Base-by-base conservation (phyloP, 2,329 filamentous ascomycete species). In the Arthrobotrys musiformis region DNA sequence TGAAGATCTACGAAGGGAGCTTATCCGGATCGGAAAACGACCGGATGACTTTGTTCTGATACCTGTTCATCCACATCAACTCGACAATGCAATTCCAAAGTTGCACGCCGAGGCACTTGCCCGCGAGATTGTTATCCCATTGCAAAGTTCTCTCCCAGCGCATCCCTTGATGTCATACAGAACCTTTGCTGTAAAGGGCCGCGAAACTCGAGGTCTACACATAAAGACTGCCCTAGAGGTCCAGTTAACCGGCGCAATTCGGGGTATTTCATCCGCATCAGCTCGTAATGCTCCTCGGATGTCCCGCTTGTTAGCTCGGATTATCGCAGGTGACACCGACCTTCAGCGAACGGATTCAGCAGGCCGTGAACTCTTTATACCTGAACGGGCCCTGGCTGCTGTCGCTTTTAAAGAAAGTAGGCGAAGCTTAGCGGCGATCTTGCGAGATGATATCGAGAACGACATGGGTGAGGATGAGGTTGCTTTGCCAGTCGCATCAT, bases 391-490 rank as follows among this genome's bases (percentile, higher is more conserved):
- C 17, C 17, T 72, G 28, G 68, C 68, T 37, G 68, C 58, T 6
- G 46, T 58, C 15, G 61, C 68, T 9, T 72, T 72, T 42, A 72
- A 58, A 15, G 68, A 56, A 40, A 72, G 68, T 17, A 37, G 30
- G 6, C 46, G 68, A 13, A 72, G 44, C 13, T 13, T 72, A 19
- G 68, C 68, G 15, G 58, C 68, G 15, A 72, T 72, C 13, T 46
- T 72, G 17, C 58, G 68, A 13, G 68, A 72, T 2, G 68, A 72
- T 40, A 63, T 72, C n/a, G 68, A 72, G 48, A 72, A 72, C 35
- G 68, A 52, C 22, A 63, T 72, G 68, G 68, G 35, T 1, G 58
- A 72, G 3, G 58, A 63, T 17, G 68, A 72, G 28, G 33, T 72
- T 26, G 68, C 44, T 17, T 26, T 72, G 6, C 68, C 68, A 26